These are phyloP conservation scores for Saccharomyces paradoxus DNA, from an alignment of 805 yeast species.

Conservation along the genomic window DNA sequence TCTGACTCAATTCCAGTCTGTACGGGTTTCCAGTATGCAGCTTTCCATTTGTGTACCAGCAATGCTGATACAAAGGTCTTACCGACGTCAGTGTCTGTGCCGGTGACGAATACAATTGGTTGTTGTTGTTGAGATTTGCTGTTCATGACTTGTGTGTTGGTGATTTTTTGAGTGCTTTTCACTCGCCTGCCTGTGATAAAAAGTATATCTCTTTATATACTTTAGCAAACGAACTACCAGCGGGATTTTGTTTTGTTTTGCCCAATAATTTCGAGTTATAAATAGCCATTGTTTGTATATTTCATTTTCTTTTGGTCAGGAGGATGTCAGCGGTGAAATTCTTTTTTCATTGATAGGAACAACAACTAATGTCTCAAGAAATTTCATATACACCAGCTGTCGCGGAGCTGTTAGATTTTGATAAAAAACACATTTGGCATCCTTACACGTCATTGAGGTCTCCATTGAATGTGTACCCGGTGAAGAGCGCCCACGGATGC, in stretches of 20 bases:
- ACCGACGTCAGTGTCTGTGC: constrained; percentile 31
- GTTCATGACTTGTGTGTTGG: neutral
- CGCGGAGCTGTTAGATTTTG: constrained; percentile 13
- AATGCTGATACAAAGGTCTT: constrained; percentile 26
- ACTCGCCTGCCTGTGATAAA: neutral
- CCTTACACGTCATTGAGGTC: constrained; percentile 25
- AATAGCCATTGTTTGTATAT: neutral
- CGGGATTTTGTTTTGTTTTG: neutral
- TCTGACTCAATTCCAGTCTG: constrained; percentile 28
- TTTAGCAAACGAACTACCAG: neutral
- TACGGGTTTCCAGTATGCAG: constrained; percentile 28
- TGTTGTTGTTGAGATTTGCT: neutral
- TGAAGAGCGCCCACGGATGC: constrained; percentile 19
- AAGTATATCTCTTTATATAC: neutral
- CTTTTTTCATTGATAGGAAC: neutral
- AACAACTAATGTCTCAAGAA: neutral
- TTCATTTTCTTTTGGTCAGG: neutral
- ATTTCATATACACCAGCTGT: constrained; percentile 1
- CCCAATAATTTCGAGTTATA: neutral
- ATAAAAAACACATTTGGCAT: constrained; percentile 27
- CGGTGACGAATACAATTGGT: constrained; percentile 24
- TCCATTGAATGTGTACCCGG: constrained; percentile 21
- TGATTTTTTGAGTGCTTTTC: neutral
- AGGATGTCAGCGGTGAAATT: neutral
- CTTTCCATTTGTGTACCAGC: constrained; percentile 21